Conservation (phyloP, 2,329 filamentous ascomycete species). For the Xylaria arbuscula region DNA sequence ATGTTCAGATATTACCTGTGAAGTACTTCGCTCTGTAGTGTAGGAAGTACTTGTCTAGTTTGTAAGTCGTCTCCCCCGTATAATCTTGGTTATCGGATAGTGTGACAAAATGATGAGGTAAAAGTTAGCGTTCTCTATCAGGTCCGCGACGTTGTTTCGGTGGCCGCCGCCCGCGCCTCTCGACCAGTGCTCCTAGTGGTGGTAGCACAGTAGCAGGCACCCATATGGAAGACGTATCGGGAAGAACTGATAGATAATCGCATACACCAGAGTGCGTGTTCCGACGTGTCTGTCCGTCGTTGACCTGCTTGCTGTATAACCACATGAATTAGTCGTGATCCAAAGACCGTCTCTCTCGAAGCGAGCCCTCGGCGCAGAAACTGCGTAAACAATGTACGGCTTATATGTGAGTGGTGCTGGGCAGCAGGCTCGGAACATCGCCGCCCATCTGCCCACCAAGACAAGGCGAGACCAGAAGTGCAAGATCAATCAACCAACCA, state of each 20-base stretch:
- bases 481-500: neutral
- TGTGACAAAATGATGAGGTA: conserved; percentile 41
- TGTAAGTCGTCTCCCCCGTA: conserved; percentile 20
- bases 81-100: conserved; percentile 35
- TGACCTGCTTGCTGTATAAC: neutral
- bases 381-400: neutral
- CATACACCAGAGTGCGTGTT: neutral
- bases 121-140: conserved; percentile 40
- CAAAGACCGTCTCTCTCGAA: neutral
- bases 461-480: conserved; percentile 16
- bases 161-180: conserved; percentile 19
- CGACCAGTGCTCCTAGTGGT: neutral
- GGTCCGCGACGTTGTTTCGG: conserved; percentile 25
- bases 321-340: neutral
- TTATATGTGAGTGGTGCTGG: neutral
- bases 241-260: neutral
- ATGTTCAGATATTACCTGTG: neutral
- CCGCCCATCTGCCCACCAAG: neutral
- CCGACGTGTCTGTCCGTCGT: neutral
- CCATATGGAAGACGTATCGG: conserved; percentile 3
- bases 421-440: neutral
- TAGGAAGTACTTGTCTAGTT: conserved; percentile 3
- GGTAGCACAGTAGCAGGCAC: conserved; percentile 4
- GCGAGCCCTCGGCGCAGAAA: neutral
- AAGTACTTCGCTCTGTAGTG: neutral